Evolutionary conservation across 1,284 basidiomycete species (phyloP), one percentile per base, ranked within the genome.

Genomic region (Pterulicium gracile): DNA sequence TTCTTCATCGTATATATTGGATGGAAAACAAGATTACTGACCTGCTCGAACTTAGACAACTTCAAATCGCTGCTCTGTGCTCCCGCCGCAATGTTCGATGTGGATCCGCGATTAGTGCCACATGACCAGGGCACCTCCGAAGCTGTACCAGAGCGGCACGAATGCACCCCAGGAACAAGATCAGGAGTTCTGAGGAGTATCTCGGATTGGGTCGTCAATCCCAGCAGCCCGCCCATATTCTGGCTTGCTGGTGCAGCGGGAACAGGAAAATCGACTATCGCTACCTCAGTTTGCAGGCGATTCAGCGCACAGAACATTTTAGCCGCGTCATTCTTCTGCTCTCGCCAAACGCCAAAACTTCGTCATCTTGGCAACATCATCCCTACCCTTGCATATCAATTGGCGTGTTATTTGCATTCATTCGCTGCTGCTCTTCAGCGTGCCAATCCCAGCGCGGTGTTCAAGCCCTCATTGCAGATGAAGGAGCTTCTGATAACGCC

Each of bases 281-380:
- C 19, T 20, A 10, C 10, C 39, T n/a, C 13, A 10, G 19, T 41
- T 7, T 41, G 39, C 19, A 17, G 18, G 19, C 10, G 15, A 34
- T 7, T 10, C 39, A n/a, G 19, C 13, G 19, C 13, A 10, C 18
- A 7, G 7, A 41, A 10, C 7, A n/a, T 19, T 20, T 17, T 41
- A 10, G 39, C 7, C n/a, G 19, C n/a, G n/a, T 41, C 39, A n/a
- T 41, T 15, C 18, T 41, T 41, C 39, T 41, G 39, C 39, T 41
- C 39, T 20, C 13, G 13, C 39, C 39, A 41, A 19, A 10, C 18
- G 10, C 19, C 39, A 10, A 41, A 17, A 7, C 13, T 20, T 17
- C n/a, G 39, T 10, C 10, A 41, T 7, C 7, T 20, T 10, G 19
- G n/a, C 39, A n/a, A 17, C 7, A 15, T 41, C 10, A 17, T 41